Evolutionary conservation across 2,329 filamentous ascomycete genomes (phyloP), one percentile per base, ranked within the genome.

Genomic region (Fusarium sp.): DNA sequence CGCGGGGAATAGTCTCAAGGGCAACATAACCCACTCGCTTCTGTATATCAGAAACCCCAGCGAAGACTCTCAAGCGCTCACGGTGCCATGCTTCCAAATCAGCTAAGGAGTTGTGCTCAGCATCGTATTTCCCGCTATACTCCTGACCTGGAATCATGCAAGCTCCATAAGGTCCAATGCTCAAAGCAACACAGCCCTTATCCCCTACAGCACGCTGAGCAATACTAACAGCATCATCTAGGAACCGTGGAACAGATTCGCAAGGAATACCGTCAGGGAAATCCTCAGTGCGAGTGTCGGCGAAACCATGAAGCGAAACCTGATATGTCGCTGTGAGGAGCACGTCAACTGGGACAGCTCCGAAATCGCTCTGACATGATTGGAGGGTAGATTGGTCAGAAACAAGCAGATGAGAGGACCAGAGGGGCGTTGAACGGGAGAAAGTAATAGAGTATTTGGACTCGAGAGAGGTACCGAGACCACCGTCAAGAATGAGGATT

Each of bases 291-390:
- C 68, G 83, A 3, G 89, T 91, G 41, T 81, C 81, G 6, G 79
- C 78, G 71, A 92, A 91, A 0, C 87, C 90, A 15, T 87, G 81
- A 12, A 85, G 78, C 0, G 88, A 91, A 3, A 88, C 82, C 77
- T 93, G 91, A 78, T 93, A 93, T 1, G 91, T 93, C 12, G 90
- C 90, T 14, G 90, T 92, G 50, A 91, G 84, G 25, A 93, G 79
- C 33, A 93, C 83, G 76, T 93, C 89, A 61, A 88, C 87, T 39
- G 89, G 90, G 4, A 88, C 86, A 12, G 76, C 66, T 57, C 82
- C 84, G 77, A 92, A 92, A 71, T 87, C 86, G 57, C 77, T 76
- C 76, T 92, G 90, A 77, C 88, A 90, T 35, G 81, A 80, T 64
- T 84, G 79, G 13, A 92, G 84, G 2, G 85, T 88, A 12, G 81